phyloP scores from a whole-genome alignment of 306 rosid species.

The Medicago ruthenica region DNA sequence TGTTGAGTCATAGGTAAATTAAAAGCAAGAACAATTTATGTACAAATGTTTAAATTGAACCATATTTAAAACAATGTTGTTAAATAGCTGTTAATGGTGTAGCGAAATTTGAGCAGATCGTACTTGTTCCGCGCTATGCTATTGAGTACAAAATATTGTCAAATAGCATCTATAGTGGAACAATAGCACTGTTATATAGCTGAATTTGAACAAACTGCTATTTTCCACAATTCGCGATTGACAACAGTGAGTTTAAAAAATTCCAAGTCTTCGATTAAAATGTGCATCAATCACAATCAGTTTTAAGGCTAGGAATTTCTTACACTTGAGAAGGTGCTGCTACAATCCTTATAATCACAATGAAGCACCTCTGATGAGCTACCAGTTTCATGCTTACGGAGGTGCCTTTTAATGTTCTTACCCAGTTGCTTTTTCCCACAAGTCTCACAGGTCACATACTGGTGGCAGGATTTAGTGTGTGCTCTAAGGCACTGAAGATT shows the following conservation, averaged over 20 bases:
- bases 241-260: too few relatives aligned
- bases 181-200: not conserved
- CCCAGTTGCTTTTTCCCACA: slow-evolving; percentile 69
- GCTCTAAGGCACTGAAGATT: slow-evolving; percentile 66
- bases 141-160: too few relatives aligned
- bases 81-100: too few relatives aligned
- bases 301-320: slow-evolving; percentile 27
- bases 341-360: slow-evolving; percentile 64
- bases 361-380: slow-evolving; percentile 43
- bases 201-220: not conserved
- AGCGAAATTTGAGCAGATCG: too few relatives aligned
- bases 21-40: not conserved
- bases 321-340: slow-evolving; percentile 65
- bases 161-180: not conserved
- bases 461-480: slow-evolving; percentile 72
- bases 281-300: not conserved
- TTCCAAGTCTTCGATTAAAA: not conserved
- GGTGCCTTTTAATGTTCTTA: slow-evolving; percentile 79
- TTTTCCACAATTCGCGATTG: too few relatives aligned
- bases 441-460: slow-evolving; percentile 57
- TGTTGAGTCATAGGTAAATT: slow-evolving; percentile 35
- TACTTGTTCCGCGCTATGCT: too few relatives aligned
- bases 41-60: not conserved
- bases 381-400: slow-evolving; percentile 56
- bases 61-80: not conserved